Evolutionary conservation across 2,329 filamentous ascomycete species (phyloP).

Genomic region (Ophiocordyceps polyrhachis-furcata): DNA sequence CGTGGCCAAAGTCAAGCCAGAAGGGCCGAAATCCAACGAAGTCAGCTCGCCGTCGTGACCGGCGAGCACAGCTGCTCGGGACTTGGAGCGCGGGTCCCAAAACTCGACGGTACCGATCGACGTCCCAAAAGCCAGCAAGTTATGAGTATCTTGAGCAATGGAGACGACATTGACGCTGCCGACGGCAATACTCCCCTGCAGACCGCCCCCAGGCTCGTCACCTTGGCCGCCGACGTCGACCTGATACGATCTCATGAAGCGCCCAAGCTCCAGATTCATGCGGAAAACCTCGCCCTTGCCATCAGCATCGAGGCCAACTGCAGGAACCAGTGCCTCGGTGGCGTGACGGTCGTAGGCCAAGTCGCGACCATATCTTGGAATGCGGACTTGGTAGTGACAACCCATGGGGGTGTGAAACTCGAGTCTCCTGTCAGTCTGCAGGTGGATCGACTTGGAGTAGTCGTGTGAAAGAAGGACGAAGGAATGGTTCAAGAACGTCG

Average conservation of each 20-base stretch:
- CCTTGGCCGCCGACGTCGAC: constrained; percentile 80
- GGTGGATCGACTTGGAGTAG: constrained; percentile 84
- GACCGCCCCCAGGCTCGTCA: constrained; percentile 53
- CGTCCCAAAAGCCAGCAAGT: constrained; percentile 82
- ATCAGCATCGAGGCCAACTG: constrained; percentile 72
- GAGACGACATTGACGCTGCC: constrained; percentile 77
- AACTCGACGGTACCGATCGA: constrained; percentile 92
- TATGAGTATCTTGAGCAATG: constrained; percentile 76
- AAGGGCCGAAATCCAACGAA: constrained; percentile 67
- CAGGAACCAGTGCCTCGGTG: constrained; percentile 70
- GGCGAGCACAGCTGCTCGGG: constrained; percentile 59
- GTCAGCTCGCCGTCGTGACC: constrained; percentile 58
- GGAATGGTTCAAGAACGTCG: constrained; percentile 75
- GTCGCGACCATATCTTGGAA: constrained; percentile 85
- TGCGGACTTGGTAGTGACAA: constrained; percentile 71
- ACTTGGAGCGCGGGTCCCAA: constrained; percentile 78
- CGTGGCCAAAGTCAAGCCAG: constrained; percentile 68
- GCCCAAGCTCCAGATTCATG: constrained; percentile 75
- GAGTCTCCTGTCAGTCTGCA: constrained; percentile 78
- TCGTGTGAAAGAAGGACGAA: constrained; percentile 79
- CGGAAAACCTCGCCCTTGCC: constrained; percentile 85
- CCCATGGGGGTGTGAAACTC: constrained; percentile 86
- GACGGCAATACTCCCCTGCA: constrained; percentile 74
- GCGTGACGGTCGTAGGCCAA: constrained; percentile 66
- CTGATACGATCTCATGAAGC: constrained; percentile 90